A percentile compares a stretch with the other conserved stretches of the same genome.
These are phyloP conservation scores for Botryosphaeria agaves DNA, from an alignment of 2,329 filamentous ascomycete species.

Conservation along the genomic window DNA sequence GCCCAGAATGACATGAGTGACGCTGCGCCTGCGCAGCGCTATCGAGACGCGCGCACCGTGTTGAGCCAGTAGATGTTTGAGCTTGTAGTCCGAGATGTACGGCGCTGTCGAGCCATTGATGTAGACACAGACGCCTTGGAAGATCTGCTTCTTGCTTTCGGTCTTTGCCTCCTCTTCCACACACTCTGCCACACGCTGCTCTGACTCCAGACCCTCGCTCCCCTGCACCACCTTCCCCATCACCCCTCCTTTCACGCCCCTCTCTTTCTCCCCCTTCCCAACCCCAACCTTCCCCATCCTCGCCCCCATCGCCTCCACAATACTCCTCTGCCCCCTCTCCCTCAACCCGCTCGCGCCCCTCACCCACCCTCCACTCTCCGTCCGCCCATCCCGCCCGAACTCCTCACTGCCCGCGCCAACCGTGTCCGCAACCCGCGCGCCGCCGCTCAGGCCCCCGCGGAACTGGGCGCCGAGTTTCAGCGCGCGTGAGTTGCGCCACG, in stretches of 20 bases:
- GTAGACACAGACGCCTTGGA: constrained; percentile 49
- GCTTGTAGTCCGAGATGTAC: constrained; percentile 64
- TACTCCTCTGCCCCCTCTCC: constrained; percentile 26
- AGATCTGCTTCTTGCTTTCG: background rate
- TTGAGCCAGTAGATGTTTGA: constrained; percentile 59
- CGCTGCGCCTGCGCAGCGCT: constrained; percentile 50
- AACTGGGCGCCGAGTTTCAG: constrained; percentile 57
- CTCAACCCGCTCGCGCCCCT: constrained; percentile 30
- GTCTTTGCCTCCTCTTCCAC: no score
- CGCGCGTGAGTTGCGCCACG: constrained; percentile 56
- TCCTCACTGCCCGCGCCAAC: constrained; percentile 46
- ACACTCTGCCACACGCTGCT: no score
- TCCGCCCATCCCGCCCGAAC: constrained; percentile 30
- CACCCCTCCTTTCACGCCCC: constrained; percentile 4
- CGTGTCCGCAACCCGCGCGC: constrained; percentile 43
- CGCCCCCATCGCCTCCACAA: constrained; percentile 13
- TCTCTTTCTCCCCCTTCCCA: constrained; percentile 3
- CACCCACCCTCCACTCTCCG: constrained; percentile 35
- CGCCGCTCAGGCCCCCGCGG: constrained; percentile 34
- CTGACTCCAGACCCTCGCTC: constrained; percentile 5
- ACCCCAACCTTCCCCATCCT: constrained; percentile 6
- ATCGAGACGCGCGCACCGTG: constrained; percentile 60
- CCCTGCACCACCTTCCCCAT: constrained; percentile 7
- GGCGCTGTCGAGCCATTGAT: constrained; percentile 79
- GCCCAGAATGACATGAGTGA: constrained; percentile 77